Evolutionary conservation across 805 yeast species (phyloP).

Genomic region (Nematodospora valgi): DNA sequence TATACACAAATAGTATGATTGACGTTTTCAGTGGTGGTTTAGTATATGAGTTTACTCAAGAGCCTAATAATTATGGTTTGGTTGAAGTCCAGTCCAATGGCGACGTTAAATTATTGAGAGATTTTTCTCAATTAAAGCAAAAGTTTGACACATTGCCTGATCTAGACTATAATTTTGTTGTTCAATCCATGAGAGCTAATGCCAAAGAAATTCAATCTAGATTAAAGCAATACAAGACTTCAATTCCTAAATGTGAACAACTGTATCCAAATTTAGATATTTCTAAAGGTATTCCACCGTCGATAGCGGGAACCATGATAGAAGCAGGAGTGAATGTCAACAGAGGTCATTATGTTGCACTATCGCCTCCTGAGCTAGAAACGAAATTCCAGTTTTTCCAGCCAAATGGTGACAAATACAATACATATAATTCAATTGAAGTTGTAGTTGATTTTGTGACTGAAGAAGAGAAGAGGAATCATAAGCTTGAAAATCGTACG

Average conservation of each 20-base stretch:
- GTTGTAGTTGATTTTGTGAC: slow-evolving; percentile 3
- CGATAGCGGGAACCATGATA: slow-evolving; percentile 42
- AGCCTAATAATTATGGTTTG: slow-evolving; percentile 74
- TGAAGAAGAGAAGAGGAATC: not conserved
- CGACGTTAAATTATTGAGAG: slow-evolving; percentile 40
- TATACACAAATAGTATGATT: slow-evolving; percentile 72
- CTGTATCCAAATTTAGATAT: slow-evolving; percentile 34
- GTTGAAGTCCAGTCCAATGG: slow-evolving; percentile 48
- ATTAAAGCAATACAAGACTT: slow-evolving; percentile 15
- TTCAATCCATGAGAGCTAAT: slow-evolving; percentile 22
- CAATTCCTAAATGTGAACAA: slow-evolving; percentile 29
- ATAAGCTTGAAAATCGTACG: slow-evolving; percentile 1
- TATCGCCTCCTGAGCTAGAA: slow-evolving; percentile 41
- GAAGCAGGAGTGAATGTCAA: slow-evolving; percentile 45
- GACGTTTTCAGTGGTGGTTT: slow-evolving; percentile 81
- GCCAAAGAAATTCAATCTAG: slow-evolving; percentile 19
- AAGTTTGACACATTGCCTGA: slow-evolving; percentile 40
- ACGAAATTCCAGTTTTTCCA: slow-evolving; percentile 42
- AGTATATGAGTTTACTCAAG: slow-evolving; percentile 78
- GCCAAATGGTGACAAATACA: slow-evolving; percentile 6
- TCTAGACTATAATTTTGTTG: slow-evolving; percentile 18
- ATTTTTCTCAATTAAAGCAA: slow-evolving; percentile 39
- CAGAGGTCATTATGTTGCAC: slow-evolving; percentile 48
- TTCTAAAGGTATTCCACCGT: slow-evolving; percentile 44
- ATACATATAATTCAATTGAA: slow-evolving; percentile 4